Percentiles rank a stretch among this genome's conserved stretches.
phyloP scores from a whole-genome alignment of 306 rosid genomes.

The Vigna angularis region DNA sequence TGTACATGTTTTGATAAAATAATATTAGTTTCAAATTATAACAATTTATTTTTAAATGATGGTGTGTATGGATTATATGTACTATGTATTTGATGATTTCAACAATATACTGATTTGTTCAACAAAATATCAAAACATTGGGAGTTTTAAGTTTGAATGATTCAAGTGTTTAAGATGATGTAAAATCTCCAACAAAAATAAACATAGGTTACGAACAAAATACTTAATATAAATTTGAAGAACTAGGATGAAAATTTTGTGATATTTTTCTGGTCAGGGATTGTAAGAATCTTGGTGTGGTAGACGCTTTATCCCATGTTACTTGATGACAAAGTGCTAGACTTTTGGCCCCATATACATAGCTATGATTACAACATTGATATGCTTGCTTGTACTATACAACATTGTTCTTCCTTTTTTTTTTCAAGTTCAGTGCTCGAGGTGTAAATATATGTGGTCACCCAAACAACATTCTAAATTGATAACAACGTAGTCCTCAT shows the following conservation, averaged over 20 bases:
- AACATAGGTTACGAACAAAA: neutral
- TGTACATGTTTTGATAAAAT: no score
- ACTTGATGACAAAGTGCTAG: constrained; percentile 38
- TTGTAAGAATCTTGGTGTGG: constrained; percentile 29
- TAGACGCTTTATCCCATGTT: constrained; percentile 8
- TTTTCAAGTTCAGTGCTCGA: constrained; percentile 18
- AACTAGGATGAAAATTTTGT: neutral
- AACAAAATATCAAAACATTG: no score
- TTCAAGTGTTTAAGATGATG: no score
- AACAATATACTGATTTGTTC: no score
- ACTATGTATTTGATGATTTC: no score
- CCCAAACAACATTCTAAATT: constrained; percentile 37
- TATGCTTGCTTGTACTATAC: constrained; percentile 44
- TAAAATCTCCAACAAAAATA: no score
- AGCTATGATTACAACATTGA: constrained; percentile 50
- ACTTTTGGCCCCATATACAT: constrained; percentile 40
- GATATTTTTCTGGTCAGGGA: neutral
- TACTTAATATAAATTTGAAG: neutral
- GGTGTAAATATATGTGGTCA: constrained; percentile 25
- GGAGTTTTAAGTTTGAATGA: no score
- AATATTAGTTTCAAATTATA: no score
- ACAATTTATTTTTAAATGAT: no score
- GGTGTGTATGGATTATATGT: no score
- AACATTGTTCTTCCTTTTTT: no score
- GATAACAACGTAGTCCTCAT: constrained; percentile 50